These are phyloP conservation scores for Dissophora ornata DNA, from an alignment of 192 early-diverging fungal species.

Conservation along the genomic window DNA sequence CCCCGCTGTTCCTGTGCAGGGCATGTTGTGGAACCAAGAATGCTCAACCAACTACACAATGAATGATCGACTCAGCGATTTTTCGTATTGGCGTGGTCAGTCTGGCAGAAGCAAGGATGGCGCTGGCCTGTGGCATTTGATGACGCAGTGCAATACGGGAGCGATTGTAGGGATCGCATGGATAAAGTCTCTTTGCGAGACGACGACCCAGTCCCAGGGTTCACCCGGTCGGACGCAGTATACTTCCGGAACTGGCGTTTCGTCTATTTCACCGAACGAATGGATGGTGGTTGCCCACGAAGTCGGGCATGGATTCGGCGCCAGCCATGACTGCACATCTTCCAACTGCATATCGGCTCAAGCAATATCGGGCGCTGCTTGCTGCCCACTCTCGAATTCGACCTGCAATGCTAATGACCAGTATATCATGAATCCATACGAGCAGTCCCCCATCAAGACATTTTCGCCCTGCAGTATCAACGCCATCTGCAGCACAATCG, in stretches of 20 bases:
- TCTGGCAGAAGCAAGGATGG: slow-evolving; percentile 64
- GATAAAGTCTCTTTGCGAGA: slow-evolving; percentile 76
- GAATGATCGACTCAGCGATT: slow-evolving; percentile 81
- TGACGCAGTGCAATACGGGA: slow-evolving; percentile 76
- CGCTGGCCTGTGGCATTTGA: slow-evolving; percentile 89
- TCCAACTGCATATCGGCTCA: slow-evolving; percentile 66
- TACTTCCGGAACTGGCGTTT: slow-evolving; percentile 88
- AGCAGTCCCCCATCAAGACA: slow-evolving; percentile 64
- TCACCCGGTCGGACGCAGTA: slow-evolving; percentile 19
- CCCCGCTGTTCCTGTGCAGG: slow-evolving; percentile 50
- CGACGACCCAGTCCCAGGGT: slow-evolving; percentile 58
- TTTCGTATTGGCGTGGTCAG: slow-evolving; percentile 84
- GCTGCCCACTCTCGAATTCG: slow-evolving; percentile 77
- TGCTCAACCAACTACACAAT: slow-evolving; percentile 79
- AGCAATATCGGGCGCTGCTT: slow-evolving; percentile 41
- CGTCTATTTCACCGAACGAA: slow-evolving; percentile 81
- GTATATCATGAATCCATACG: slow-evolving; percentile 82
- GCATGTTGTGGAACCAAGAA: slow-evolving; percentile 77
- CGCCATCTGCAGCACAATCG: slow-evolving; percentile 33
- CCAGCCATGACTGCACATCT: slow-evolving; percentile 86
- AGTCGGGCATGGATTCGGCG: slow-evolving; percentile 85
- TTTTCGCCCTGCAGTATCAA: slow-evolving; percentile 65
- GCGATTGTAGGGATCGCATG: slow-evolving; percentile 84
- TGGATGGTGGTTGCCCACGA: slow-evolving; percentile 97
- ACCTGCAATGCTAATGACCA: slow-evolving; percentile 69